Evolutionary conservation across 768 basidiomycete species (phyloP).

Genomic region (Sarcodon sp.): DNA sequence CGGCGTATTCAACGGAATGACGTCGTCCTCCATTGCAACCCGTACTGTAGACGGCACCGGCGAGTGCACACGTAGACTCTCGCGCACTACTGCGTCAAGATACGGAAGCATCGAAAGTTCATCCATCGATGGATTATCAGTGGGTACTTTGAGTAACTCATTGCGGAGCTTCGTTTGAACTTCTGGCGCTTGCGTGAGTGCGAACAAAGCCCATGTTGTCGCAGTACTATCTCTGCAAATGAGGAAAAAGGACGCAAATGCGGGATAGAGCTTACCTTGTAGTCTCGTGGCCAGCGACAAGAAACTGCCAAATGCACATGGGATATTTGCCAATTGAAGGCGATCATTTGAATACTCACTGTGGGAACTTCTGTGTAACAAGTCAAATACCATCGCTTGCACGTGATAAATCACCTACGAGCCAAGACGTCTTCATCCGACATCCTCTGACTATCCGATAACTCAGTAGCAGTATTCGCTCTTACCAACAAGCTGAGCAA

Average conservation of each 20-base stretch:
- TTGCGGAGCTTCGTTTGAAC: slow-evolving; percentile 22
- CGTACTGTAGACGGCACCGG: slow-evolving; percentile 5
- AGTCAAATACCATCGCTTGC: slow-evolving; percentile 1
- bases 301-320: slow-evolving; percentile 4
- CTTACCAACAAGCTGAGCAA: slow-evolving; percentile 15
- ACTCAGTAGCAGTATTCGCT: slow-evolving; percentile 13
- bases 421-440: slow-evolving; percentile 21
- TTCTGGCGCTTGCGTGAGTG: slow-evolving; percentile 18
- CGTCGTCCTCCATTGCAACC: slow-evolving; percentile 6
- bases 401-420: slow-evolving; percentile 8
- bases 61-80: slow-evolving; percentile 7
- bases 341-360: neutral
- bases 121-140: slow-evolving; percentile 16
- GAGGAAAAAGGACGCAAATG: too few species aligned
- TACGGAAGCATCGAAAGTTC: slow-evolving; percentile 16
- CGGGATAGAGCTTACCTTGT: slow-evolving; percentile 2
- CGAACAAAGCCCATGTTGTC: slow-evolving; percentile 19
- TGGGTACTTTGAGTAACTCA: slow-evolving; percentile 15
- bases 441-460: slow-evolving; percentile 14
- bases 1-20: slow-evolving; percentile 6
- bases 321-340: neutral
- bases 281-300: slow-evolving; percentile 18
- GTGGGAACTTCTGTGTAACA: slow-evolving; percentile 8
- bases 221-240: slow-evolving; percentile 1
- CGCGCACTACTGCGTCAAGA: slow-evolving; percentile 15